phyloP scores from a whole-genome alignment of 2,329 filamentous ascomycete species.

The Rutstroemia sp. region DNA sequence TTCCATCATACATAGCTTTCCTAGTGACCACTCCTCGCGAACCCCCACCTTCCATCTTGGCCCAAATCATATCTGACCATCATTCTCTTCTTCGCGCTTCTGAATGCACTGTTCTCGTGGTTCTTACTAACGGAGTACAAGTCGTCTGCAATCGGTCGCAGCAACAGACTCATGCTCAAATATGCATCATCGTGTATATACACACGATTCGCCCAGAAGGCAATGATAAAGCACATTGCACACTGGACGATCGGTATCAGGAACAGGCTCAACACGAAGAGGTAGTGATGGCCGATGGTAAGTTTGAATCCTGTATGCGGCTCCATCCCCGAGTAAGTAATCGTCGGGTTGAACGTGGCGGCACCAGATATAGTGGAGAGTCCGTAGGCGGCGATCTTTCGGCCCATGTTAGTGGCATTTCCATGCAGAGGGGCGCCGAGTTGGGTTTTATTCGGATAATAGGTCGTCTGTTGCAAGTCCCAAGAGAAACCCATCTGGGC shows the following conservation, averaged over 20 bases:
- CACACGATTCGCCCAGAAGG: slow-evolving; percentile 22
- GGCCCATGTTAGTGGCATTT: slow-evolving; percentile 29
- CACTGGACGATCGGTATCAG: slow-evolving; percentile 20
- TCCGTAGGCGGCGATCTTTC: slow-evolving; percentile 31
- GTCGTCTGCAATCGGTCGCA: slow-evolving; percentile 25
- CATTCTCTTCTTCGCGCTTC: slow-evolving; percentile 19
- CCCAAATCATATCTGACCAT: slow-evolving; percentile 22
- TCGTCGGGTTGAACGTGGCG: slow-evolving; percentile 16
- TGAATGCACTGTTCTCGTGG: slow-evolving; percentile 19
- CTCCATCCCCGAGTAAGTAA: slow-evolving; percentile 7
- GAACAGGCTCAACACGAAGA: slow-evolving; percentile 35
- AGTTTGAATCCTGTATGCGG: slow-evolving; percentile 18
- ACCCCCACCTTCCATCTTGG: slow-evolving; percentile 17
- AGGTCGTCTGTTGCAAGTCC: slow-evolving; percentile 30
- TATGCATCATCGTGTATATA: slow-evolving; percentile 22
- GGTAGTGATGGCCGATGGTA: slow-evolving; percentile 37
- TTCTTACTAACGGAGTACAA: slow-evolving; percentile 21
- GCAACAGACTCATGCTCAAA: slow-evolving; percentile 22
- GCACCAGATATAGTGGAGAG: slow-evolving; percentile 27
- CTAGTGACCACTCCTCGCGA: slow-evolving; percentile 14
- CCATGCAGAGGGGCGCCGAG: slow-evolving; percentile 33
- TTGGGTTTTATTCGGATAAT: slow-evolving; percentile 35
- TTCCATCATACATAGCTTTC: neutral
- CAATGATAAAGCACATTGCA: slow-evolving; percentile 20
- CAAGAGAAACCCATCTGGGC: slow-evolving; percentile 35